Evolutionary conservation across 768 basidiomycete genomes (phyloP).

Genomic region (Tephrocybe sp.): DNA sequence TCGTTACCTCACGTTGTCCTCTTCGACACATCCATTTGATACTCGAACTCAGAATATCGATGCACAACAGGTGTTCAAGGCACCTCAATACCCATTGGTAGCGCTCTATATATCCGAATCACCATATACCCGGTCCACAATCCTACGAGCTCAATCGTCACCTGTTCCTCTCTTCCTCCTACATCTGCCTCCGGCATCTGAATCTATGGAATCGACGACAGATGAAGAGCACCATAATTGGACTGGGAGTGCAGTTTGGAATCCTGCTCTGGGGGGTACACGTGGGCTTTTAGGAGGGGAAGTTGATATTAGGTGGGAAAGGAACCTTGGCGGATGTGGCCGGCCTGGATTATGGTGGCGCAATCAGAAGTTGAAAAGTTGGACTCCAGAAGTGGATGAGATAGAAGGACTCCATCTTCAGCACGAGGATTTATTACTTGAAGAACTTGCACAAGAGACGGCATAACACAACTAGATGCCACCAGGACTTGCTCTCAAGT

Average conservation of each 20-base stretch:
- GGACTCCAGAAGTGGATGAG: constrained; percentile 29
- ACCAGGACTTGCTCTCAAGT: too few relatives aligned
- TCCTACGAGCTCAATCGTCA: constrained; percentile 72
- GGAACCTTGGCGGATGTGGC: constrained; percentile 31
- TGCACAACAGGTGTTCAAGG: background rate
- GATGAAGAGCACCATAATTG: constrained; percentile 10
- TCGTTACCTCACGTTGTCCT: constrained; percentile 37
- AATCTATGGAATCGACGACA: constrained; percentile 1
- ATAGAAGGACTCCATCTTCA: constrained; percentile 1
- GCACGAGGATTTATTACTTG: constrained; percentile 10
- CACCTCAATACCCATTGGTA: constrained; percentile 42
- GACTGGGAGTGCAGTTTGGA: constrained; percentile 63
- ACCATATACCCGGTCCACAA: constrained; percentile 69
- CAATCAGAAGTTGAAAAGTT: constrained; percentile 34
- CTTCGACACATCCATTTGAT: background rate
- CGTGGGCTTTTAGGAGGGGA: constrained; percentile 58
- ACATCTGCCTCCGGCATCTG: constrained; percentile 57
- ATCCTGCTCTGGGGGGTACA: constrained; percentile 59
- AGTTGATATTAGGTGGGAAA: constrained; percentile 71
- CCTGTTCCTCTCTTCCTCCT: constrained; percentile 78
- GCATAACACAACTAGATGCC: too few relatives aligned
- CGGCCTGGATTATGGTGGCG: constrained; percentile 47
- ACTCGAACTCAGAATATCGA: background rate
- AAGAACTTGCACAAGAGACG: constrained; percentile 6
- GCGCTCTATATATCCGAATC: constrained; percentile 82